A percentile compares a stretch with the other conserved stretches of the same genome.
phyloP scores from a whole-genome alignment of 768 basidiomycete species.

The Boletellus ananas region DNA sequence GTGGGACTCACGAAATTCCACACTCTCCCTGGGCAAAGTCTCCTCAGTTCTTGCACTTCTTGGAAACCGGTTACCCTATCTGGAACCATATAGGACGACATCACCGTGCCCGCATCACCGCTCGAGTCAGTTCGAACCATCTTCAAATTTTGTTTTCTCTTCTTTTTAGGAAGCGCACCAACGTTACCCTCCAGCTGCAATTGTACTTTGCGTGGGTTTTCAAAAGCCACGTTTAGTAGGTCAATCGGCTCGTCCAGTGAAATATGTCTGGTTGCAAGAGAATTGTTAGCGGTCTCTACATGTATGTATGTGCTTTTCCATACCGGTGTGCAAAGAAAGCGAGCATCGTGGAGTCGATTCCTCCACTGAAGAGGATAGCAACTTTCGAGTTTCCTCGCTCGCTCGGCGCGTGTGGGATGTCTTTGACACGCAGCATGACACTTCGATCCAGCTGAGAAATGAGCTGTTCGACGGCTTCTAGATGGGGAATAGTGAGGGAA shows the following conservation, averaged over 20 bases:
- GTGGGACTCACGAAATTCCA: conserved; percentile 80
- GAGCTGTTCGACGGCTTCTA: conserved; percentile 45
- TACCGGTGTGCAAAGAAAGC: conserved; percentile 78
- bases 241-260: conserved; percentile 82
- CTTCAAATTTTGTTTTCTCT: conserved; percentile 33
- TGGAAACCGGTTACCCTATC: conserved; percentile 80
- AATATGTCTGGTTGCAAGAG: conserved; percentile 50
- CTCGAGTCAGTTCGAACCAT: neutral
- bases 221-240: conserved; percentile 89
- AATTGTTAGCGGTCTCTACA: neutral
- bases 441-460: conserved; percentile 58
- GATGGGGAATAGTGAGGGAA: conserved; percentile 29
- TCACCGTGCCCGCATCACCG: conserved; percentile 11
- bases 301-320: conserved; percentile 12
- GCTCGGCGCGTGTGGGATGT: conserved; percentile 55
- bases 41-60: conserved; percentile 73
- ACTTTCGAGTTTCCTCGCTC: conserved; percentile 49
- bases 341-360: conserved; percentile 87
- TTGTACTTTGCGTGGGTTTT: conserved; percentile 81
- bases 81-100: conserved; percentile 68
- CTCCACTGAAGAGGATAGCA: conserved; percentile 91
- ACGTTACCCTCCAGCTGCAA: conserved; percentile 44
- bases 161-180: conserved; percentile 42
- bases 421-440: conserved; percentile 60
- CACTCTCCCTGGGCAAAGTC: conserved; percentile 67